Evolutionary conservation across 1,284 basidiomycete genomes (phyloP).

Genomic region (Apiotrichum veenhuisii): DNA sequence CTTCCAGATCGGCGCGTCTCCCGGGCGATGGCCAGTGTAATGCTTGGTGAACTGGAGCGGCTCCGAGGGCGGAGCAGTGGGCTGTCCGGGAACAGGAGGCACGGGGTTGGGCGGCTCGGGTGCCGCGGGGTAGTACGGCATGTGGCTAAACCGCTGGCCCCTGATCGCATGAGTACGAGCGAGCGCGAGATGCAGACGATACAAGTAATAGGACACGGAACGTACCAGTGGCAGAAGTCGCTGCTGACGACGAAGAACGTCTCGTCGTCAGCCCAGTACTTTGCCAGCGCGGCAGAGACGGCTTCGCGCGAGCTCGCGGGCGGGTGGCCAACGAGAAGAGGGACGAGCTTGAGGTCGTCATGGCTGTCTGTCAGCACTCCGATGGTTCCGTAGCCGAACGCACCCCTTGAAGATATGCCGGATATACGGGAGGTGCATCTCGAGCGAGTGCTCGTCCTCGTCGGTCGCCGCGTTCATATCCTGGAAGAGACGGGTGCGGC

Average conservation of each 20-base stretch:
- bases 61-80: constrained; percentile 57
- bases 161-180: constrained; percentile 55
- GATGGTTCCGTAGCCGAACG: too few species aligned
- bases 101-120: constrained; percentile 53
- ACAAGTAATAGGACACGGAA: too few species aligned
- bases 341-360: constrained; percentile 70
- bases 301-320: constrained; percentile 58
- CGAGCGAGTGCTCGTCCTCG: constrained; percentile 93
- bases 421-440: constrained; percentile 95
- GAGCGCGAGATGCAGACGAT: too few species aligned
- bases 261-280: constrained; percentile 68
- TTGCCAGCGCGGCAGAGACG: constrained; percentile 70
- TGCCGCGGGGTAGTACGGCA: constrained; percentile 76
- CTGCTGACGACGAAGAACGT: constrained; percentile 89
- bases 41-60: not conserved
- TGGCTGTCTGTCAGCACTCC: constrained; percentile 46
- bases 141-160: constrained; percentile 86
- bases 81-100: constrained; percentile 43
- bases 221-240: constrained; percentile 96
- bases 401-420: constrained; percentile 80
- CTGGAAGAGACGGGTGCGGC: constrained; percentile 65
- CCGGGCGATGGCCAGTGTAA: constrained; percentile 20
- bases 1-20: constrained; percentile 68
- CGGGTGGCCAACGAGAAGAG: constrained; percentile 86
- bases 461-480: constrained; percentile 67